These are phyloP conservation scores for Verticillium longisporum DNA, from an alignment of 2,329 filamentous ascomycete species.

Conservation along the genomic window DNA sequence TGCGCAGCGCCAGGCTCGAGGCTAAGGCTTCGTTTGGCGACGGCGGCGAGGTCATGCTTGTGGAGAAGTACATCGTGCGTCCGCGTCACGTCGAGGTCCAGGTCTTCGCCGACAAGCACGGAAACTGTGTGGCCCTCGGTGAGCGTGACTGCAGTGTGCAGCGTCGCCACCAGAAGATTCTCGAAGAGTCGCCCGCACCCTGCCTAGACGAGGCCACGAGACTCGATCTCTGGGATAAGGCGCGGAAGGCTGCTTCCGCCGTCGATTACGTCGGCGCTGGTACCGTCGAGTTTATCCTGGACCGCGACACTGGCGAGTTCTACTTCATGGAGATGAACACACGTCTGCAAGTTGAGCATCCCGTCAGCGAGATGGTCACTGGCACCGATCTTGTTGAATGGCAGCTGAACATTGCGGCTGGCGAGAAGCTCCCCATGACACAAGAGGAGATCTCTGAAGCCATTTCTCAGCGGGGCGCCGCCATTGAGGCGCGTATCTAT, in stretches of 20 bases:
- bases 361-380: constrained; percentile 70
- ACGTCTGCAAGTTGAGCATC: constrained; percentile 91
- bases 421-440: constrained; percentile 48
- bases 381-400: constrained; percentile 79
- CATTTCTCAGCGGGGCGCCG: constrained; percentile 72
- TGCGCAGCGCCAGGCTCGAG: constrained; percentile 67
- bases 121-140: constrained; percentile 74
- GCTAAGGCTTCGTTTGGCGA: constrained; percentile 76
- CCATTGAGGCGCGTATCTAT: constrained; percentile 94
- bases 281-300: constrained; percentile 86
- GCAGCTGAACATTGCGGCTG: constrained; percentile 74
- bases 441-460: constrained; percentile 62
- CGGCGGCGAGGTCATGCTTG: constrained; percentile 70
- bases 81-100: constrained; percentile 87
- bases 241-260: constrained; percentile 60
- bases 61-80: constrained; percentile 74
- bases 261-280: constrained; percentile 86
- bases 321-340: constrained; percentile 85
- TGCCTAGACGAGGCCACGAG: constrained; percentile 51
- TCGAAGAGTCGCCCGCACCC: constrained; percentile 83
- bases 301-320: constrained; percentile 73
- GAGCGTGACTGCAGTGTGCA: constrained; percentile 88
- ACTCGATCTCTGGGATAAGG: constrained; percentile 59
- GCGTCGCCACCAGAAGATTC: constrained; percentile 80
- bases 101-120: constrained; percentile 76